Evolutionary conservation across 148 eudicot species (phyloP), one percentile per base, ranked within the genome.

Genomic region (Camellia lanceoleosa): DNA sequence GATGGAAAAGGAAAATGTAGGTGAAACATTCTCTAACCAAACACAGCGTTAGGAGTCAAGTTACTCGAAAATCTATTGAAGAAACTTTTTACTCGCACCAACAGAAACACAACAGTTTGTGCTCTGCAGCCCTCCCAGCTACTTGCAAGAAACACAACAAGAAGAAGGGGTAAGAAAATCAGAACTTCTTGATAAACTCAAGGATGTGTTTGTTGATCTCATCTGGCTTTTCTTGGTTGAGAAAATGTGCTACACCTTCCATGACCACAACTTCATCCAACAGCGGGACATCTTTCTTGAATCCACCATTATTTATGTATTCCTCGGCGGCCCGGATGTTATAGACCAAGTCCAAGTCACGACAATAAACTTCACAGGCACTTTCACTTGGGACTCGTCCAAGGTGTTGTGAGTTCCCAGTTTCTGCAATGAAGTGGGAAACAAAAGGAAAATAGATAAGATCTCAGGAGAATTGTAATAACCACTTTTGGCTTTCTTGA

Each of bases 161-260:
- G 5, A 44, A 69, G 23, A 44, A 52, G 23, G 20, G n/a, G 23
- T 30, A 20, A 10, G 12, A 18, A 69, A 69, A 44, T 69, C 73
- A 69, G 30, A 69, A 69, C 55, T 69, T 73, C 0, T 23, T 18
- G 51, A 80, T 41, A 16, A 64, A 80, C 38, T 80, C 72, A 15
- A 4, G 44, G 13, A 80, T 73, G 73, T 80, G 78, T 49, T 80
- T 65, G 82, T 43, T 80, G 71, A 80, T 80, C 78, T 73, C 82
- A 52, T 73, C 73, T 3, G 78, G 73, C 73, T n/a, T 80, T 15
- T 80, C 82, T 74, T 80, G 64, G 18, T 80, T 51, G 78, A 80
- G 52, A 13, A 73, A 80, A 7, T 80, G 82, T 3, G 55, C 82
- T 11, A 46, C 64, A 9, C 46, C 82, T 80, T 80, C 73, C 78